Evolutionary conservation across 495 filamentous ascomycete genomes (phyloP), one percentile per base, ranked within the genome.

Genomic region (Clavariopsis aquatica): DNA sequence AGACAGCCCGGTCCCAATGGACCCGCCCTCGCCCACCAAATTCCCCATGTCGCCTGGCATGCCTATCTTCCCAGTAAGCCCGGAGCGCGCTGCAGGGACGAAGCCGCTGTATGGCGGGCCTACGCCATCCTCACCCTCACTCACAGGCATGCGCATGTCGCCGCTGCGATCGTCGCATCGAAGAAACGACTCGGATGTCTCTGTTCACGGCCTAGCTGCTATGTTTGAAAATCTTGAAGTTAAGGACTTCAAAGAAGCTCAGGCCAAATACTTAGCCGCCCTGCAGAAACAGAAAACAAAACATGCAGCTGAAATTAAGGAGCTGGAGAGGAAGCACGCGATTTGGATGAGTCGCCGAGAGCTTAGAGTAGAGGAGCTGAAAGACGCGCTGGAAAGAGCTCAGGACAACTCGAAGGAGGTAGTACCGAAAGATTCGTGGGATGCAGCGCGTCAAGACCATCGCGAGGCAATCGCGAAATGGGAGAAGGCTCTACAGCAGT

Each of bases 201-300:
- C 93, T 71, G 91, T 96, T 0, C 89, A 93, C 71, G 86, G 90
- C 28, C 94, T 93, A 75, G 91, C 96, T 68, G 87, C 85, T 26
- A 90, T 87, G 64, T 88, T 96, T 70, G 93, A 96, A 77, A 84
- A 81, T 52, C 77, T 96, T 36, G 73, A 75, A 43, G 69, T 78
- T 57, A 69, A 71, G 55, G 77, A 79, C 64, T 66, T 68, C 59
- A 69, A 74, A 45, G 72, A 72, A 57, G 64, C 68, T 52, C 73
- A 71, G 83, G 70, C 81, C 84, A 76, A 83, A 83, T 70, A 70
- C 55, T 51, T 69, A 49, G 36, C 57, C 6, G 65, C 68, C 17
- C 10, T 71, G 58, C 82, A 84, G 52, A 62, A 69, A 58, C 90
- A 91, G 29, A 87, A 93, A 74, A 78, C 94, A 43, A 92, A 90